Base-by-base conservation (phyloP, 176 grass and related monocot genomes). In the Puya raimondii region DNA sequence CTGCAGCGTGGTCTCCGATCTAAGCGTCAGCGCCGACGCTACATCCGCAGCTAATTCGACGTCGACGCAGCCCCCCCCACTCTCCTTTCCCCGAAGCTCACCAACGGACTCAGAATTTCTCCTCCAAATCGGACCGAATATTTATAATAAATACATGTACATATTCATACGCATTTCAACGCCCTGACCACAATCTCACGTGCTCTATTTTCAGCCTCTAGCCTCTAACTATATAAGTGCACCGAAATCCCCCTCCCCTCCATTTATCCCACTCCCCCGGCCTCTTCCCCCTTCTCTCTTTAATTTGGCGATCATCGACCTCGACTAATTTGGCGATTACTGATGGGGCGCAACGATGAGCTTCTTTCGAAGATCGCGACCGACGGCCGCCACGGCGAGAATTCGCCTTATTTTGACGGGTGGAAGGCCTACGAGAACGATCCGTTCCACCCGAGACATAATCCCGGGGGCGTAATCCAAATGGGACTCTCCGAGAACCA, bases 401-500 rank as follows among this genome's bases (percentile, higher is more conserved):
- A 85, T 2, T 92, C 84, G 0, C 78, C 81, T 16, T 96, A 96
- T 67, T 96, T 92, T 54, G 86, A 96, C 4, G 93, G 93, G 7
- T 96, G 93, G 93, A 96, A 90, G 82, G 93, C 93, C 16, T 92
- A 96, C 73, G 86, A 96, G 8, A 66, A 14, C 10, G 33, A 96
- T 76, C 89, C 84, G 0, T 96, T 90, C 77, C 68, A 96, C 82
- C 79, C 56, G 20, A 69, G 42, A 16, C 12, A 9, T 29, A 97
- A 92, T 53, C 79, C 22, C 3, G 65, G 14, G 0, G 93, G 93
- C 0, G 84, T 97, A 74, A 97, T 97, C 67, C 93, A 97, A 75
- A 92, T 97, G 93, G 93, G 93, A 16, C 89, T 96, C 14, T 88
- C 88, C 15, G 92, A 96, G 78, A 89, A 96, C 77, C 79, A 81